Conservation (phyloP, 2,329 filamentous ascomycete genomes). For the Colletotrichum aenigma region DNA sequence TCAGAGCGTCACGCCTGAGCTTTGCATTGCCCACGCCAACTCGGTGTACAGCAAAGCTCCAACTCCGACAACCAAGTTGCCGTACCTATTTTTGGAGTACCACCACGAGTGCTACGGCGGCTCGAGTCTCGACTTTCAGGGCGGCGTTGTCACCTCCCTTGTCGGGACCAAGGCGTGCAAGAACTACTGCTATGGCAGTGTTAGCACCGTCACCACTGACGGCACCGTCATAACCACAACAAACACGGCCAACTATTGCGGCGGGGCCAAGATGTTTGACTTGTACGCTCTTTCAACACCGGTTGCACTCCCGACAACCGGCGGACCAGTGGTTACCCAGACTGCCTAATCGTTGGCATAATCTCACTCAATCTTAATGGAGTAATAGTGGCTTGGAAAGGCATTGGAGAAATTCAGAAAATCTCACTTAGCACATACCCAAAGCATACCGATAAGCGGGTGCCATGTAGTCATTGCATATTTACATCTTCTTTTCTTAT, state of each 20-base stretch:
- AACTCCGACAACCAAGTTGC: slow-evolving; percentile 26
- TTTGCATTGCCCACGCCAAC: slow-evolving; percentile 35
- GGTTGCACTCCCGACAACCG: slow-evolving; percentile 25
- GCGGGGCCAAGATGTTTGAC: slow-evolving; percentile 36
- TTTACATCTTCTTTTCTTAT: neutral
- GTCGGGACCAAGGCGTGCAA: slow-evolving; percentile 33
- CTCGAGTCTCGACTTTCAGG: slow-evolving; percentile 24
- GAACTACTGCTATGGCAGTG: slow-evolving; percentile 28
- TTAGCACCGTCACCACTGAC: slow-evolving; percentile 22
- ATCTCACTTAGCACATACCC: neutral
- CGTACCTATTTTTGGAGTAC: slow-evolving; percentile 35
- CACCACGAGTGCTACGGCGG: slow-evolving; percentile 37
- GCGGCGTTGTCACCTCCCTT: slow-evolving; percentile 26
- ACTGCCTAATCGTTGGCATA: neutral
- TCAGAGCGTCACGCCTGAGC: slow-evolving; percentile 34
- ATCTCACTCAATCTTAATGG: neutral
- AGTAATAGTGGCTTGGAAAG: neutral
- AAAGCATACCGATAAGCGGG: neutral
- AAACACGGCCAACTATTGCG: slow-evolving; percentile 31
- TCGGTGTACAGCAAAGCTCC: slow-evolving; percentile 28
- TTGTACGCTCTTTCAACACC: slow-evolving; percentile 28
- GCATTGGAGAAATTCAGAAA: neutral
- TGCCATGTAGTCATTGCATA: neutral
- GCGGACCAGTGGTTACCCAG: slow-evolving; percentile 20
- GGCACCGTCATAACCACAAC: slow-evolving; percentile 25